Conservation (phyloP, 768 basidiomycete genomes). For the Naganishia friedmannii region DNA sequence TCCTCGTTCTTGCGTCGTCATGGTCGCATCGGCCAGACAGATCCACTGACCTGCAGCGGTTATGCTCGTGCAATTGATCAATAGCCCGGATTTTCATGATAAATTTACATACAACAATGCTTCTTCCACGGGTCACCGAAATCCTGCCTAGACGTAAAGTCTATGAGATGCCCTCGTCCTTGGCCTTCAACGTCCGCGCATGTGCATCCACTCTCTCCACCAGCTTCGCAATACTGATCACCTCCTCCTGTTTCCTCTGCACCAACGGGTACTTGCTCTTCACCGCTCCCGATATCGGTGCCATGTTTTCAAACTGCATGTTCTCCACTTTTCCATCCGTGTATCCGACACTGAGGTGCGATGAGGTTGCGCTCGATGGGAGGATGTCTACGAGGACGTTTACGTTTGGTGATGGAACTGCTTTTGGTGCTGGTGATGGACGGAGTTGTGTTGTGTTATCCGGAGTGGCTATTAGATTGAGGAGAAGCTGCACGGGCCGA, state of each 20-base stretch:
- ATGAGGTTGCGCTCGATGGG: background rate
- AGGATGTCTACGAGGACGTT: slow-evolving; percentile 31
- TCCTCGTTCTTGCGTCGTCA: too few species aligned
- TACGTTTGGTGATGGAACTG: slow-evolving; percentile 18
- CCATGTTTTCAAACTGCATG: slow-evolving; percentile 3
- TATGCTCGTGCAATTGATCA: too few species aligned
- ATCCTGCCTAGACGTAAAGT: background rate
- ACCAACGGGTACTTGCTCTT: slow-evolving; percentile 15
- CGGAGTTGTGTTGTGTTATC: slow-evolving; percentile 19
- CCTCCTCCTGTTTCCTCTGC: slow-evolving; percentile 25
- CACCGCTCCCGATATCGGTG: background rate
- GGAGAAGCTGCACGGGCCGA: slow-evolving; percentile 30
- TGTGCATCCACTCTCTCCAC: slow-evolving; percentile 29
- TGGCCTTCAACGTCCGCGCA: slow-evolving; percentile 30
- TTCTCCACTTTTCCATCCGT: slow-evolving; percentile 31
- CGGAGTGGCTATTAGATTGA: slow-evolving; percentile 28
- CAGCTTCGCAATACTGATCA: slow-evolving; percentile 24
- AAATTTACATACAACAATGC: background rate
- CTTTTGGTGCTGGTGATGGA: slow-evolving; percentile 12
- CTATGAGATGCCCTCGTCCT: slow-evolving; percentile 29
- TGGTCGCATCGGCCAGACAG: too few species aligned
- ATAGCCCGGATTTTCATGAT: background rate
- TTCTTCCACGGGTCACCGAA: background rate
- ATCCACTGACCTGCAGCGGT: too few species aligned
- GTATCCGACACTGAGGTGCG: slow-evolving; percentile 27